Evolutionary conservation across 495 filamentous ascomycete species (phyloP), one percentile per base, ranked within the genome.

Genomic region (Aspergillus mulundensis): DNA sequence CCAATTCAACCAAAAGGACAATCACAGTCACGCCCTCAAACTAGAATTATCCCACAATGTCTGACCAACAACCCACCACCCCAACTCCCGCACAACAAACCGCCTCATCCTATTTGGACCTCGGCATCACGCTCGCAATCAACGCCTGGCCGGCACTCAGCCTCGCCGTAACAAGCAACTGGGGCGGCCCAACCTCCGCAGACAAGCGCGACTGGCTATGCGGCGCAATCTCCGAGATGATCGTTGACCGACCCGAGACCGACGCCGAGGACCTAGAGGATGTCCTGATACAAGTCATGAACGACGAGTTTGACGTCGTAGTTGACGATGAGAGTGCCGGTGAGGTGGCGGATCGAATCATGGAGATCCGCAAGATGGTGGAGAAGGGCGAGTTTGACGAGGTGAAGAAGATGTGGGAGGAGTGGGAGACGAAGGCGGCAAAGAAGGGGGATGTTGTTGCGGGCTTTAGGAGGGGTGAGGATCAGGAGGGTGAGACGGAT

Each of bases 181-280:
- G 90, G 87, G 94, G 94, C 66, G 94, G 94, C 0, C 81, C 88
- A n/a, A 86, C 89, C 54, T 87, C 84, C 25, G 63, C 73, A 47
- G 90, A 93, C 71, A 97, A 97, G 74, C 87, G 91, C 54, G 94
- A 94, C 79, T 97, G 93, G 93, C 89, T 98, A 63, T 92, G 88
- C 47, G 91, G 91, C 64, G 85, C 87, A 15, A 80, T 97, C 62
- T 89, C 88, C 54, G 91, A 96, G 8, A 85, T 96, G 64, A 82
- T 97, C 48, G 66, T 70, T 0, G 79, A 83, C 23, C 70, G 84
- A 10, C 83, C 89, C 21, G 88, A 92, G 54, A 90, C 87, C 25
- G 88, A 96, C 60, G 76, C 80, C n/a, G 82, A 87, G 42, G 90
- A 96, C 61, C 70, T 97, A 32, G 94, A 97, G 72, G 79, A 83